Evolutionary conservation across 352 stramenopile genomes (phyloP).

Genomic region (Elongisporangium undulatum): DNA sequence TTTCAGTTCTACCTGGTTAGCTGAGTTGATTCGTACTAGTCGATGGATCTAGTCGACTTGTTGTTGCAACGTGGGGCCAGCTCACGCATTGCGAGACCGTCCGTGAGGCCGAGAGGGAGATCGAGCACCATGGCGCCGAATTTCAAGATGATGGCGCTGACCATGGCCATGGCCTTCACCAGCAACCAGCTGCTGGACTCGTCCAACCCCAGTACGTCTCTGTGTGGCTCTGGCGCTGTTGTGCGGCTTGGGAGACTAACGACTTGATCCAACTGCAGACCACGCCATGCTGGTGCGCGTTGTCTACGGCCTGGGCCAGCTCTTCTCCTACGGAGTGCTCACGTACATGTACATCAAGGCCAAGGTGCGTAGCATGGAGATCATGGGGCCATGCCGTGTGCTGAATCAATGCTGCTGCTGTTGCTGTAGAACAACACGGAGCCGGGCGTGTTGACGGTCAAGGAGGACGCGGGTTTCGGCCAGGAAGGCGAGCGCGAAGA

Average conservation of each 20-base stretch:
- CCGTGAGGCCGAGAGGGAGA: not conserved
- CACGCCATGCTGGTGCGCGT: slow-evolving; percentile 49
- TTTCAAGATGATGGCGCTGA: slow-evolving; percentile 78
- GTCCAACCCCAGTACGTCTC: slow-evolving; percentile 40
- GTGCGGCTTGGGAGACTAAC: slow-evolving; percentile 1
- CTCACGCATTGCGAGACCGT: not conserved
- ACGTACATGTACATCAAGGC: slow-evolving; percentile 60
- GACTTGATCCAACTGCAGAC: slow-evolving; percentile 19
- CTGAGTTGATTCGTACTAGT: not conserved
- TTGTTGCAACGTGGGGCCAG: not conserved
- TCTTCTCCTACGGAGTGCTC: slow-evolving; percentile 59
- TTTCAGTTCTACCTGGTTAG: too few species aligned
- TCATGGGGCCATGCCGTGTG: not conserved
- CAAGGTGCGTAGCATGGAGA: slow-evolving; percentile 18
- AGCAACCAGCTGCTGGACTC: slow-evolving; percentile 68
- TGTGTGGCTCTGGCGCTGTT: not conserved
- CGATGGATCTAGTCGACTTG: not conserved
- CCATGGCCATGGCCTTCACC: slow-evolving; percentile 48
- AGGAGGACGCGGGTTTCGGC: slow-evolving; percentile 77
- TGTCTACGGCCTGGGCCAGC: slow-evolving; percentile 59
- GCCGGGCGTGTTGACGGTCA: slow-evolving; percentile 58
- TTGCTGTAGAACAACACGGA: slow-evolving; percentile 73
- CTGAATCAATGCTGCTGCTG: not conserved
- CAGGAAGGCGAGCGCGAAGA: slow-evolving; percentile 67
- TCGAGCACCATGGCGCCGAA: slow-evolving; percentile 55